Evolutionary conservation across 2,329 filamentous ascomycete species (phyloP).

Genomic region (Colletotrichum endophyticum): DNA sequence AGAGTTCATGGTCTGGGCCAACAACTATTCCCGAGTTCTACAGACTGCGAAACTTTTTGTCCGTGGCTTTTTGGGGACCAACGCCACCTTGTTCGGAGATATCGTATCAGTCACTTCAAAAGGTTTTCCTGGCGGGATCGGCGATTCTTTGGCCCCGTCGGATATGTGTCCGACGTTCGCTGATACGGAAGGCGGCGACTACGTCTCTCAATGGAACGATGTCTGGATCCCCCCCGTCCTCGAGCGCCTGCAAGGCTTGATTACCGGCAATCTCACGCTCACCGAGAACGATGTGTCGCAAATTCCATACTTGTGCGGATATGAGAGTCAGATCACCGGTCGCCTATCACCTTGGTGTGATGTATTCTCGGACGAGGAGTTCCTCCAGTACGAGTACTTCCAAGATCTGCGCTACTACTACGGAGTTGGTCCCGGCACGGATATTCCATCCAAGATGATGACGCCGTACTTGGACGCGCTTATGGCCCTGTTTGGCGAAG

Average conservation of each 20-base stretch:
- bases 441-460: constrained; percentile 63
- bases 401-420: constrained; percentile 75
- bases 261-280: constrained; percentile 60
- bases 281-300: constrained; percentile 56
- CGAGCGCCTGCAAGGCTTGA: constrained; percentile 56
- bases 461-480: constrained; percentile 63
- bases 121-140: constrained; percentile 54
- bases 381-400: constrained; percentile 68
- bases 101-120: constrained; percentile 64
- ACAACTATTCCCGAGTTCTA: constrained; percentile 68
- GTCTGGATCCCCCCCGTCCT: constrained; percentile 59
- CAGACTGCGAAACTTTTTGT: constrained; percentile 68
- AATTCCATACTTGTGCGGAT: constrained; percentile 74
- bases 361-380: constrained; percentile 66
- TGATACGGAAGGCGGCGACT: constrained; percentile 55
- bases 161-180: constrained; percentile 66
- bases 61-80: constrained; percentile 63
- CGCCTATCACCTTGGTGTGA: constrained; percentile 65
- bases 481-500: constrained; percentile 55
- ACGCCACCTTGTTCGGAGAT: constrained; percentile 56
- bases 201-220: constrained; percentile 51
- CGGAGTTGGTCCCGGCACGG: constrained; percentile 61
- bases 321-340: constrained; percentile 71
- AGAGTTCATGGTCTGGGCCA: constrained; percentile 66
- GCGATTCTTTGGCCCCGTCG: constrained; percentile 67